These are phyloP conservation scores for Pythium volutum DNA, from an alignment of 352 stramenopile genomes.

Conservation along the genomic window DNA sequence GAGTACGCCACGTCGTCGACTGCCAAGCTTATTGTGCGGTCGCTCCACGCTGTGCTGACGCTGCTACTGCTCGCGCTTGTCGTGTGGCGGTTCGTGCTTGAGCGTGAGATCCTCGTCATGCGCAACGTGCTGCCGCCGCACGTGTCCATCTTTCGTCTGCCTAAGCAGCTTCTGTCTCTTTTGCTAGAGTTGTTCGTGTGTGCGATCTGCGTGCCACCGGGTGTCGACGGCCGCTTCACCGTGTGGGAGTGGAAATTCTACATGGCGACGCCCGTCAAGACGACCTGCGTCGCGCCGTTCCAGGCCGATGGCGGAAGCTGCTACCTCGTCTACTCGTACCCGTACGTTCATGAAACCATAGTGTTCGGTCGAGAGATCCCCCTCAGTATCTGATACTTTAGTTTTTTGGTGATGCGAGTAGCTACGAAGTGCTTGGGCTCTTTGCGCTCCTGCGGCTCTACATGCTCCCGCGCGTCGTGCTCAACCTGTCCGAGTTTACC, in stretches of 20 bases:
- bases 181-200: conserved; percentile 49
- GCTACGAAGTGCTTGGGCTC: conserved; percentile 64
- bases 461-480: conserved; percentile 69
- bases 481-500: conserved; percentile 73
- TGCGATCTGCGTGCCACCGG: conserved; percentile 51
- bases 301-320: conserved; percentile 36
- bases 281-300: conserved; percentile 35
- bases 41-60: conserved; percentile 43
- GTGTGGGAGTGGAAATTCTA: conserved; percentile 76
- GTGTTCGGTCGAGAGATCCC: background rate
- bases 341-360: conserved; percentile 34
- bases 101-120: conserved; percentile 59
- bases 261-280: conserved; percentile 24
- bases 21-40: conserved; percentile 40
- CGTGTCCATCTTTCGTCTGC: conserved; percentile 51
- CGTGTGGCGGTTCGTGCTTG: conserved; percentile 47
- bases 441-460: conserved; percentile 69
- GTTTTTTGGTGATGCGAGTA: conserved; percentile 16
- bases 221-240: conserved; percentile 40
- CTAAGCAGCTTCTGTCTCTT: conserved; percentile 37
- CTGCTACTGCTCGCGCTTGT: conserved; percentile 47
- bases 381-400: background rate
- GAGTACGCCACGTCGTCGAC: conserved; percentile 36
- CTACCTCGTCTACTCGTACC: conserved; percentile 68
- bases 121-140: conserved; percentile 56